These are phyloP conservation scores for Avena eriantha DNA, from an alignment of 176 grass and related monocot genomes.

Conservation along the genomic window DNA sequence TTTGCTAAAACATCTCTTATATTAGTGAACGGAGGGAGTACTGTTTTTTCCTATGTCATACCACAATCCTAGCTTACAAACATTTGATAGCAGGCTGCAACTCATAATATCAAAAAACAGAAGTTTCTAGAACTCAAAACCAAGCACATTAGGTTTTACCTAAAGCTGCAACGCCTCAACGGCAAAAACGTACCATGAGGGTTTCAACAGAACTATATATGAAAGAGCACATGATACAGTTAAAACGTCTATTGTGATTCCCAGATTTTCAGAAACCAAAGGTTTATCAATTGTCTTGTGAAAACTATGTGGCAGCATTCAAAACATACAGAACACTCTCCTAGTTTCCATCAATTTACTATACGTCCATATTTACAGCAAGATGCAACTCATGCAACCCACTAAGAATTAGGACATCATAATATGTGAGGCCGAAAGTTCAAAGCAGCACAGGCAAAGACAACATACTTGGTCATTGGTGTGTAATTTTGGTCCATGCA, in stretches of 20 bases:
- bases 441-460: not conserved
- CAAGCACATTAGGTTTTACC: not conserved
- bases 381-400: conserved; percentile 31
- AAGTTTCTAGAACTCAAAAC: not conserved
- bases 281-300: not conserved
- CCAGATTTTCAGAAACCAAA: not conserved
- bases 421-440: not conserved
- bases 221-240: not conserved
- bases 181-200: not conserved
- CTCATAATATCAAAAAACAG: not conserved
- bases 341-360: conserved; percentile 23
- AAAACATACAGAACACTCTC: not conserved
- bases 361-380: conserved; percentile 31
- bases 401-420: not conserved
- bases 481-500: not conserved
- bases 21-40: not conserved
- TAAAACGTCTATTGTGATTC: not conserved
- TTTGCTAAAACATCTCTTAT: no score
- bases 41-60: not conserved
- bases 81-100: not conserved
- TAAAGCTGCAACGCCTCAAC: not conserved
- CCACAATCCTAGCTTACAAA: not conserved
- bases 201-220: not conserved
- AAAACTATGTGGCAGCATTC: conserved; percentile 5
- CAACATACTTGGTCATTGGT: not conserved